These are phyloP conservation scores for Alloascoidea africana DNA, from an alignment of 805 yeast genomes.

Conservation along the genomic window DNA sequence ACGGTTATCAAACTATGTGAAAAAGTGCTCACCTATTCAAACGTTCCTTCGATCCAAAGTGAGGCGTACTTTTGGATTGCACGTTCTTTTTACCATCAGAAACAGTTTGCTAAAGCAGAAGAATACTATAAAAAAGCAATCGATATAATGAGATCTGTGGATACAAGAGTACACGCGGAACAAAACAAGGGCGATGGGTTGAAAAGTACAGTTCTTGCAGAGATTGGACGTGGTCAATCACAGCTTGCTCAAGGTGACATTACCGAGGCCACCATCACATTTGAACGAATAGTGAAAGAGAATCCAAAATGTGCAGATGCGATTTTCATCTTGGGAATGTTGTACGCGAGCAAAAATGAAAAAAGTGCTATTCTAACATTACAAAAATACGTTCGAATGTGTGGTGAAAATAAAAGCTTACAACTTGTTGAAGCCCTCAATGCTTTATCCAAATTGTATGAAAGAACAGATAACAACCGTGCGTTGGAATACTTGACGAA, in stretches of 20 bases:
- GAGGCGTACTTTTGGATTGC: conserved; percentile 80
- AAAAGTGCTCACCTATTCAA: conserved; percentile 27
- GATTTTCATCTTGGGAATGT: conserved; percentile 57
- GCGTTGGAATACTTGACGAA: conserved; percentile 49
- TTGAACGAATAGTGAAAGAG: conserved; percentile 55
- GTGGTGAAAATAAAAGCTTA: conserved; percentile 30
- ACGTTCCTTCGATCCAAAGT: conserved; percentile 28
- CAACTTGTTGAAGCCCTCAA: conserved; percentile 44
- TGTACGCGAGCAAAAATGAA: conserved; percentile 38
- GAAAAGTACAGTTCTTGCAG: conserved; percentile 34
- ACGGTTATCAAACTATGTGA: conserved; percentile 41
- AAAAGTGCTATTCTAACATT: conserved; percentile 47
- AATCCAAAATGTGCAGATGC: conserved; percentile 63
- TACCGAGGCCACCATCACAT: conserved; percentile 77
- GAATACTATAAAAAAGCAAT: conserved; percentile 52
- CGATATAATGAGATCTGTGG: background rate
- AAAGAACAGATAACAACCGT: conserved; percentile 44
- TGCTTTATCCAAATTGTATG: conserved; percentile 55
- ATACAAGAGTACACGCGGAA: conserved; percentile 31
- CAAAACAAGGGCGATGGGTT: conserved; percentile 29
- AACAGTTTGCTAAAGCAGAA: conserved; percentile 58
- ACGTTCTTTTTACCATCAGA: conserved; percentile 46
- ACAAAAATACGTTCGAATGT: conserved; percentile 54
- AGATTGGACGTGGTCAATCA: conserved; percentile 76
- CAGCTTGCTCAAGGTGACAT: conserved; percentile 57